These are phyloP conservation scores for Acmispon strigosus DNA, from an alignment of 306 rosid genomes.

Conservation along the genomic window DNA sequence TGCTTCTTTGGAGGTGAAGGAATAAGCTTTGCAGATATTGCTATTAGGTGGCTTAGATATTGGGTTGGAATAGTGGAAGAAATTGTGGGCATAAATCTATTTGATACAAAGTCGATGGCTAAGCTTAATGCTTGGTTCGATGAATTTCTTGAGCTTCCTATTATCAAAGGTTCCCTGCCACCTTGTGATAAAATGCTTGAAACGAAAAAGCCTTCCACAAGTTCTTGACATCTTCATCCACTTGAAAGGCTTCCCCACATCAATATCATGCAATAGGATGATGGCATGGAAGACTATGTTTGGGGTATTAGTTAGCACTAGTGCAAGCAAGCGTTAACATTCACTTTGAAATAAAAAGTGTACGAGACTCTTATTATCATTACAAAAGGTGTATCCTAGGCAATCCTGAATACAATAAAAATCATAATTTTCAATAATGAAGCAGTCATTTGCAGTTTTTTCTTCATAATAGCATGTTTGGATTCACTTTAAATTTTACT, in stretches of 20 bases:
- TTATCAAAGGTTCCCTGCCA: constrained; percentile 33
- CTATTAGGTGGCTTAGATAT: constrained; percentile 33
- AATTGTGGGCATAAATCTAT: constrained; percentile 25
- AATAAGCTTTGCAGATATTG: constrained; percentile 41
- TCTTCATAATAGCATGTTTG: too few relatives aligned
- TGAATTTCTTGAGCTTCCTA: constrained; percentile 22
- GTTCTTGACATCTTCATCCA: constrained; percentile 23
- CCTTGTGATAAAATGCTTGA: constrained; percentile 33
- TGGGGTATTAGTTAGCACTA: too few relatives aligned
- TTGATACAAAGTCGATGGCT: constrained; percentile 32
- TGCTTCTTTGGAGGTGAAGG: constrained; percentile 38
- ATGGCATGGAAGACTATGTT: too few relatives aligned
- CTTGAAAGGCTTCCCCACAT: constrained; percentile 6
- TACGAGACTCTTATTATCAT: too few relatives aligned
- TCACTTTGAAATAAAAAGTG: too few relatives aligned
- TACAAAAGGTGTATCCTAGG: too few relatives aligned
- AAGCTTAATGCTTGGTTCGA: constrained; percentile 34
- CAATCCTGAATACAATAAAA: too few relatives aligned
- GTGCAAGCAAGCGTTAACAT: too few relatives aligned
- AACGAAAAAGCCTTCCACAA: constrained; percentile 1
- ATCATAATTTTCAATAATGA: too few relatives aligned
- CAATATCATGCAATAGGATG: too few relatives aligned
- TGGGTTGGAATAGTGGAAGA: constrained; percentile 27
- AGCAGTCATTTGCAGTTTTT: too few relatives aligned
- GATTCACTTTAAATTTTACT: too few relatives aligned